Evolutionary conservation across 2,329 filamentous ascomycete species (phyloP), one percentile per base, ranked within the genome.

Genomic region (Lasiodiplodia hormozganensis): DNA sequence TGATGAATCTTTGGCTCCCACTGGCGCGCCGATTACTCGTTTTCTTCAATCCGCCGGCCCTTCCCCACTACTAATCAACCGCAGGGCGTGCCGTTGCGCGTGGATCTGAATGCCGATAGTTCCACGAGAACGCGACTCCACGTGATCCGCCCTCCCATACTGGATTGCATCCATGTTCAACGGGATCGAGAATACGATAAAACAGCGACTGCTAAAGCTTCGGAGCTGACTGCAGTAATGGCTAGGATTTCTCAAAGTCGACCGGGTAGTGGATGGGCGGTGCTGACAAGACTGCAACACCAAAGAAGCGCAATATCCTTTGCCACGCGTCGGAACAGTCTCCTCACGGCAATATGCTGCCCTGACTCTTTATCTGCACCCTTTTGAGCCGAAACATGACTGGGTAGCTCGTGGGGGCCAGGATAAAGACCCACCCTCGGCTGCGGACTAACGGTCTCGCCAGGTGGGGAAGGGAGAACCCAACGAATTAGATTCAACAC

Each of bases 1-100:
- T 16, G 28, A 56, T 8, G 16, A 36, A 16, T 16, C 14, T n/a
- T 31, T 21, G 3, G 28, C 14, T n/a, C 16, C 12, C n/a, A 34
- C 12, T 23, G 18, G 14, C 51, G 8, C 31, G 14, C 18, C 25
- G 23, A 54, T 31, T 18, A 6, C 31, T n/a, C 53, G 7, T n/a
- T 36, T n/a, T 21, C 23, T 40, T 28, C 18, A 23, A 18, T 31
- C 5, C 3, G 8, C 14, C 16, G 18, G 18, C 8, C 21, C 18
- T 38, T 31, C 60, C 60, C 60, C 60, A 64, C 60, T 38, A 38
- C 60, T 53, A 47, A 52, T 64, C 60, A 40, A 23, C 11, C n/a
- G 25, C n/a, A 64, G 60, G 60, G 60, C 60, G 60, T n/a, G 40
- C 40, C 4, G 5, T n/a, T 47, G 12, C 18, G 43, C 18, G 18